Base-by-base conservation (phyloP, 2,329 filamentous ascomycete genomes). In the Xylariaceae sp. region DNA sequence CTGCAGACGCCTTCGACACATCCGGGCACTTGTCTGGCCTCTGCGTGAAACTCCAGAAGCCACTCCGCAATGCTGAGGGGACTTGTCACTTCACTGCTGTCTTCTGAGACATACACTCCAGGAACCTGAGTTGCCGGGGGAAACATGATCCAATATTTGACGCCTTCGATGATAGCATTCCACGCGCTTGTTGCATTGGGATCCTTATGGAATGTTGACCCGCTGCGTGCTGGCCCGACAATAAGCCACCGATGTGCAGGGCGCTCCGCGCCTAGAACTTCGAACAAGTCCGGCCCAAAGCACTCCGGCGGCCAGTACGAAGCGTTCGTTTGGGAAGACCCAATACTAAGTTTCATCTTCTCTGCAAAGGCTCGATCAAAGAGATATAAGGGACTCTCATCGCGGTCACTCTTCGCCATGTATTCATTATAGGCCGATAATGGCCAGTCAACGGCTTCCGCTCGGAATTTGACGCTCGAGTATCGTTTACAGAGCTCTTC, bases 91-190 rank as follows among this genome's bases (percentile, higher is more conserved):
- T 97, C 93, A 66, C 89, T 92, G 66, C 90, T 88, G 66, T 97
- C 94, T 38, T 85, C 79, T 5, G 89, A 95, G 40, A 97, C 89
- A 62, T 88, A 96, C 36, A 97, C 92, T 3, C 93, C 93, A 0
- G 93, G 93, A 6, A 94, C 91, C 3, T 85, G 78, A 0, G 84
- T 81, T 0, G 83, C 83, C 0, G 89, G 87, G 0, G 90, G 91
- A 66, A 97, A 97, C 90, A 97, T 95, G 69, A 97, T 93, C 93
- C 94, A 97, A 76, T 97, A 97, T 67, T 97, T 97, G 33, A 87
- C 83, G 5, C 93, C 94, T 53, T 87, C 84, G 28, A 97, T 76
- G 13, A 97, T 90, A 1, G 92, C 93, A 67, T 97, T 97, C 94
- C 93, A 97, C 0, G 94, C 93, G 62, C 85, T 87, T 16, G 83